A percentile compares a stretch with the other conserved stretches of the same genome.
phyloP scores from a whole-genome alignment of 108 stramenopile species.

The Cyclostephanos invisitatus region DNA sequence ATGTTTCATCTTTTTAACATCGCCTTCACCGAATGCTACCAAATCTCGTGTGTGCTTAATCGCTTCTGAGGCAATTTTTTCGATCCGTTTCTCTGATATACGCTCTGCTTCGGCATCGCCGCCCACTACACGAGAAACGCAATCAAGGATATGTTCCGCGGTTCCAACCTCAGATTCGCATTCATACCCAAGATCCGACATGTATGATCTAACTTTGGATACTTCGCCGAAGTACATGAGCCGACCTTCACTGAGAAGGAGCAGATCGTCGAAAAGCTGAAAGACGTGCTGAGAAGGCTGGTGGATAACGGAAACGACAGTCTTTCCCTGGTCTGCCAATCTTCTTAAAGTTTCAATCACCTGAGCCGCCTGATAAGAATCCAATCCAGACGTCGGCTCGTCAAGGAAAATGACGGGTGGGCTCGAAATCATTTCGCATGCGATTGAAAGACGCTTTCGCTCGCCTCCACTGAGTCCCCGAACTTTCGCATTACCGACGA shows the following conservation, averaged over 20 bases:
- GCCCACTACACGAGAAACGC: conserved; percentile 68
- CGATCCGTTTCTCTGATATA: conserved; percentile 51
- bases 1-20: conserved; percentile 51
- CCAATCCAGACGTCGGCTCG: conserved; percentile 80
- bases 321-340: conserved; percentile 80
- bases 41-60: conserved; percentile 43
- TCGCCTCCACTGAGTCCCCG: conserved; percentile 89
- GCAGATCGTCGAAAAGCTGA: conserved; percentile 81
- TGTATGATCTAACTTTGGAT: conserved; percentile 58
- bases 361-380: conserved; percentile 72
- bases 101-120: conserved; percentile 48
- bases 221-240: conserved; percentile 85
- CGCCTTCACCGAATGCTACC: conserved; percentile 22
- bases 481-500: conserved; percentile 79
- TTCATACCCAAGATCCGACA: conserved; percentile 53
- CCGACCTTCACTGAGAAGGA: conserved; percentile 83
- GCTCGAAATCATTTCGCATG: conserved; percentile 81
- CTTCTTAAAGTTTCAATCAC: conserved; percentile 71
- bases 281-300: conserved; percentile 86
- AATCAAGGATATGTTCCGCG: conserved; percentile 84
- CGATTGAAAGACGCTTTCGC: conserved; percentile 83
- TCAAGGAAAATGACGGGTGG: conserved; percentile 82
- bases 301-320: conserved; percentile 87
- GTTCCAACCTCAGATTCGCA: conserved; percentile 67
- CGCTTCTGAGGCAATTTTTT: conserved; percentile 51